Percentiles rank a stretch among this genome's conserved stretches.
phyloP scores from a whole-genome alignment of 495 filamentous ascomycete genomes.

The Annulohypoxylon bovei region DNA sequence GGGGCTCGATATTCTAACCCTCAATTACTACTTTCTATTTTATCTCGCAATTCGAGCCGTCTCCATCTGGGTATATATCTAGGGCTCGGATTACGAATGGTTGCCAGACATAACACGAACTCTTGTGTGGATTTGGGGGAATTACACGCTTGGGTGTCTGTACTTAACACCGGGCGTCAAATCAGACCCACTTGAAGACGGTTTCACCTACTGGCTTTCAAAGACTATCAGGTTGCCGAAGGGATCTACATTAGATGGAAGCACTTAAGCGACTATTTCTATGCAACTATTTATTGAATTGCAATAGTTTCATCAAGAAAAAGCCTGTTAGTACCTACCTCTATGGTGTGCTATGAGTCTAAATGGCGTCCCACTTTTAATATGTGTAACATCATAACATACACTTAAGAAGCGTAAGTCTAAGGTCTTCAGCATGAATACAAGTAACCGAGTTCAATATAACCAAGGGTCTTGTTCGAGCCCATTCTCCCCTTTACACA shows the following conservation, averaged over 20 bases:
- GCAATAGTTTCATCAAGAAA: too few relatives aligned
- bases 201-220: not conserved
- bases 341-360: too few relatives aligned
- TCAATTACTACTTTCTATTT: not conserved
- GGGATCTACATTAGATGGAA: not conserved
- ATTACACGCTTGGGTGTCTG: not conserved
- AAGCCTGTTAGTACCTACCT: too few relatives aligned
- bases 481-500: too few relatives aligned
- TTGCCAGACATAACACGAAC: not conserved
- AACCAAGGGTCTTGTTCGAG: too few relatives aligned
- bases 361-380: too few relatives aligned
- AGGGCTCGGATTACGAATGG: not conserved
- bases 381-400: too few relatives aligned
- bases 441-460: too few relatives aligned
- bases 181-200: not conserved
- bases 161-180: not conserved
- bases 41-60: not conserved
- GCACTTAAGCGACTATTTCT: too few relatives aligned
- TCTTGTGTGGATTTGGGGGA: not conserved
- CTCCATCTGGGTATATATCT: constrained; percentile 18
- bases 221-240: not conserved
- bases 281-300: too few relatives aligned
- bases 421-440: too few relatives aligned
- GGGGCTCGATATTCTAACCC: not conserved
- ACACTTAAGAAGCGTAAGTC: too few relatives aligned